Evolutionary conservation across 1,284 basidiomycete genomes (phyloP).

Genomic region (Fistulinella staudtii): DNA sequence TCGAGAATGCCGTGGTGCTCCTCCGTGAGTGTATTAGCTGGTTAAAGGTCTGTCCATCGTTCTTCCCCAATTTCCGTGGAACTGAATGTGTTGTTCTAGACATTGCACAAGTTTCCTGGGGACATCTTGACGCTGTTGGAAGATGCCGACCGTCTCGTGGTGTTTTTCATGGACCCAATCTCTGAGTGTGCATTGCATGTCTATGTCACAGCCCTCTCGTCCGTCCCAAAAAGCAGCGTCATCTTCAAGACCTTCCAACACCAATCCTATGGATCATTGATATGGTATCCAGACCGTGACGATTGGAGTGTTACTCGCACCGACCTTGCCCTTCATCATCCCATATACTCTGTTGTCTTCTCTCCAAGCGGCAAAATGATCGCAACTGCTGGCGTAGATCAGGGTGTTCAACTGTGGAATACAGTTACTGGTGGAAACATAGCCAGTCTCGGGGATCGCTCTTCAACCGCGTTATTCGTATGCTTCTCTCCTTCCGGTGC

Average conservation of each 20-base stretch:
- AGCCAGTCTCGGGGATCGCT: constrained; percentile 17
- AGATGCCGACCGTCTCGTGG: too few species aligned
- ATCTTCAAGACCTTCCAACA: constrained; percentile 13
- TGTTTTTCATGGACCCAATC: constrained; percentile 20
- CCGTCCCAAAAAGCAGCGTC: background rate
- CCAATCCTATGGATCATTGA: constrained; percentile 9
- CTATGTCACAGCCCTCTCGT: constrained; percentile 12
- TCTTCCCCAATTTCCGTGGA: too few species aligned
- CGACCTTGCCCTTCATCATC: background rate
- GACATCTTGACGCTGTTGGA: constrained; percentile 12
- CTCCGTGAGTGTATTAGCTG: constrained; percentile 17
- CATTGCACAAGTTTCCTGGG: constrained; percentile 4
- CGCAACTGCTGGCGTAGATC: constrained; percentile 15
- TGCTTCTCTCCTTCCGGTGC: constrained; percentile 24
- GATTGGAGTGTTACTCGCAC: constrained; percentile 3
- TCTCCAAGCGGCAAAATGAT: constrained; percentile 13
- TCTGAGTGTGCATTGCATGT: constrained; percentile 23
- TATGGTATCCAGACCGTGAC: background rate
- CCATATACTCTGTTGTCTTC: constrained; percentile 17
- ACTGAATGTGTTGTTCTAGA: constrained; percentile 4
- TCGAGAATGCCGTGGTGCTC: constrained; percentile 18
- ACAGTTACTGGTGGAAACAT: constrained; percentile 19
- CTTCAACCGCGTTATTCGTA: constrained; percentile 16
- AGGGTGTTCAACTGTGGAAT: constrained; percentile 26
- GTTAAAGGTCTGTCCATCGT: constrained; percentile 15